Conservation (phyloP, 495 filamentous ascomycete genomes). For the Immersiella caudata region DNA sequence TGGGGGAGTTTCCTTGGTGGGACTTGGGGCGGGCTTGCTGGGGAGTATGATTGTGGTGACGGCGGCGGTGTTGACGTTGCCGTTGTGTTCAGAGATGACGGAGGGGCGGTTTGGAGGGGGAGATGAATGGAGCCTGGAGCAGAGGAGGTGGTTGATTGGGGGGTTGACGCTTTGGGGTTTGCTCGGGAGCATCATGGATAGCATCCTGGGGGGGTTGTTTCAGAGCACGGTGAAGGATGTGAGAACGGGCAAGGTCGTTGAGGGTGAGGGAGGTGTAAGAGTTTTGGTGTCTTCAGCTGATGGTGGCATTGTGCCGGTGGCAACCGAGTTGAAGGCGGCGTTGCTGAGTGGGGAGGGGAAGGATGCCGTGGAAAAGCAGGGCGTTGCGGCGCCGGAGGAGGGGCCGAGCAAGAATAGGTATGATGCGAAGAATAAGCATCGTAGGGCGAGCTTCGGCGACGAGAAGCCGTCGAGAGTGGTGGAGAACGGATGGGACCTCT, state of each 20-base stretch:
- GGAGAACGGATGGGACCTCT: slow-evolving; percentile 71
- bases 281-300: slow-evolving; percentile 54
- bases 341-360: slow-evolving; percentile 39
- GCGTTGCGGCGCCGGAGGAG: slow-evolving; percentile 29
- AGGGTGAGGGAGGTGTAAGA: slow-evolving; percentile 80
- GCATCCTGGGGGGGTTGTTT: slow-evolving; percentile 78
- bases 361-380: slow-evolving; percentile 41
- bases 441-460: slow-evolving; percentile 53
- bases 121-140: slow-evolving; percentile 47
- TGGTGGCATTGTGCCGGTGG: slow-evolving; percentile 31
- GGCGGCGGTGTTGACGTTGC: slow-evolving; percentile 65
- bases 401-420: slow-evolving; percentile 38
- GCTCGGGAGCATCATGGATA: slow-evolving; percentile 82
- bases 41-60: slow-evolving; percentile 74
- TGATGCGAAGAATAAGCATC: slow-evolving; percentile 46
- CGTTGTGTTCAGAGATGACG: slow-evolving; percentile 61
- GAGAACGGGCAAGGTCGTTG: slow-evolving; percentile 81
- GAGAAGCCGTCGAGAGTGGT: slow-evolving; percentile 68
- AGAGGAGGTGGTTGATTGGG: slow-evolving; percentile 58
- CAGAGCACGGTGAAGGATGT: slow-evolving; percentile 88
- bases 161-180: slow-evolving; percentile 71
- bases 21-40: slow-evolving; percentile 70
- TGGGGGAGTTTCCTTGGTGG: slow-evolving; percentile 78
- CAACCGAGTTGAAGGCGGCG: slow-evolving; percentile 43
- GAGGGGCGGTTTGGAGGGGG: slow-evolving; percentile 39